Conservation (phyloP, 805 yeast genomes). For the Ogataea ramenticola region DNA sequence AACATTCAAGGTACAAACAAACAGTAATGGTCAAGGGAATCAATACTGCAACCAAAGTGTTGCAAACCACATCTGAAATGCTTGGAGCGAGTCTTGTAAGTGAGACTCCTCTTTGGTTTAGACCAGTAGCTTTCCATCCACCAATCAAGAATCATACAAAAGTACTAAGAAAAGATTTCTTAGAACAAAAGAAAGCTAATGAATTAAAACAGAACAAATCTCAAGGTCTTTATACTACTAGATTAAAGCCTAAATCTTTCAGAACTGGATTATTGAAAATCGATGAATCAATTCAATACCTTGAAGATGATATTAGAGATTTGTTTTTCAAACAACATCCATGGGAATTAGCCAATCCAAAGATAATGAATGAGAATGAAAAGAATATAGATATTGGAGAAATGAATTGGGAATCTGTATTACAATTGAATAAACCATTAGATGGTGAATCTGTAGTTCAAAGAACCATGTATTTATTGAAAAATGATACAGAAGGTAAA, state of each 20-base stretch:
- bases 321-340: slow-evolving; percentile 91
- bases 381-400: slow-evolving; percentile 42
- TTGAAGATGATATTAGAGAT: slow-evolving; percentile 77
- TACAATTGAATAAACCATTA: slow-evolving; percentile 64
- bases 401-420: slow-evolving; percentile 73
- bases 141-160: slow-evolving; percentile 61
- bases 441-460: slow-evolving; percentile 90
- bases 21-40: background rate
- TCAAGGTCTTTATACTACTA: slow-evolving; percentile 36
- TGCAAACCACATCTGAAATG: slow-evolving; percentile 75
- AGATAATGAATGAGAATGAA: slow-evolving; percentile 67
- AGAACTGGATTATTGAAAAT: slow-evolving; percentile 41
- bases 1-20: background rate
- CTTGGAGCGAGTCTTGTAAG: slow-evolving; percentile 62
- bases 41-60: slow-evolving; percentile 53
- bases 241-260: slow-evolving; percentile 30
- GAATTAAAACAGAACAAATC: slow-evolving; percentile 13
- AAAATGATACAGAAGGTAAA: slow-evolving; percentile 20
- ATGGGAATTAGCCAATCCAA: slow-evolving; percentile 95
- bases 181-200: slow-evolving; percentile 15
- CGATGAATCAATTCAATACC: slow-evolving; percentile 40
- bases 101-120: slow-evolving; percentile 82
- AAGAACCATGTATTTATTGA: slow-evolving; percentile 53
- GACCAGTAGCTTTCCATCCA: slow-evolving; percentile 76
- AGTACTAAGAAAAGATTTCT: slow-evolving; percentile 27